phyloP scores from a whole-genome alignment of 768 basidiomycete species.

The Auricularia heimuer region DNA sequence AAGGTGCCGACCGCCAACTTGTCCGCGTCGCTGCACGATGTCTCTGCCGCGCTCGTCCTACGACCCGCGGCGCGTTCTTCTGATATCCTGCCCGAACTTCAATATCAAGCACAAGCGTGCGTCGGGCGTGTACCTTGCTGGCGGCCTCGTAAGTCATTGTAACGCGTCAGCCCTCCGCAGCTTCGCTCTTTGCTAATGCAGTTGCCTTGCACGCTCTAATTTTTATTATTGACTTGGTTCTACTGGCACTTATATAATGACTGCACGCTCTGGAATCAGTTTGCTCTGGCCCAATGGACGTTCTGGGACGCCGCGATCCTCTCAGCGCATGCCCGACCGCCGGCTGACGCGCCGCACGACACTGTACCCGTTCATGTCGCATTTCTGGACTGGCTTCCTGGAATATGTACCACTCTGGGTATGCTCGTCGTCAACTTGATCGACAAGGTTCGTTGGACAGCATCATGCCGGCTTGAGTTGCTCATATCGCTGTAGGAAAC shows the following conservation, averaged over 20 bases:
- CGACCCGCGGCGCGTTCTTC: conserved; percentile 79
- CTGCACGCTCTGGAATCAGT: conserved; percentile 35
- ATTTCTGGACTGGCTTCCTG: conserved; percentile 97
- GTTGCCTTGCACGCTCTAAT: too few species aligned
- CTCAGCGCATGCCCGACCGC: conserved; percentile 75
- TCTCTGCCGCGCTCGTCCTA: conserved; percentile 63
- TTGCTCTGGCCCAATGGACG: conserved; percentile 89
- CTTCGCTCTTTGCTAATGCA: too few species aligned
- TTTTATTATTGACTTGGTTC: background rate
- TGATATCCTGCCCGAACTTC: conserved; percentile 76
- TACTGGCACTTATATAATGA: too few species aligned
- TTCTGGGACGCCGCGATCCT: conserved; percentile 90
- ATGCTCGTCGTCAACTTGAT: conserved; percentile 89
- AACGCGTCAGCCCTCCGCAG: background rate
- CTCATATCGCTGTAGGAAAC: conserved; percentile 56
- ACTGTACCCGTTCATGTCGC: conserved; percentile 70
- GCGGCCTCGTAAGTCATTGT: conserved; percentile 64
- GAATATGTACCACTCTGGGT: conserved; percentile 84
- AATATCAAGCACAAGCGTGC: conserved; percentile 64
- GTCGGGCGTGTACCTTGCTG: conserved; percentile 83
- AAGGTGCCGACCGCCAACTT: too few species aligned
- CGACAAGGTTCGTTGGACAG: conserved; percentile 67
- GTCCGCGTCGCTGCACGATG: conserved; percentile 26
- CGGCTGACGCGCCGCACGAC: conserved; percentile 59
- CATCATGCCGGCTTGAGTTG: conserved; percentile 39